These are phyloP conservation scores for Nakaseomyces bracarensis DNA, from an alignment of 1,139 yeast genomes.

Conservation along the genomic window DNA sequence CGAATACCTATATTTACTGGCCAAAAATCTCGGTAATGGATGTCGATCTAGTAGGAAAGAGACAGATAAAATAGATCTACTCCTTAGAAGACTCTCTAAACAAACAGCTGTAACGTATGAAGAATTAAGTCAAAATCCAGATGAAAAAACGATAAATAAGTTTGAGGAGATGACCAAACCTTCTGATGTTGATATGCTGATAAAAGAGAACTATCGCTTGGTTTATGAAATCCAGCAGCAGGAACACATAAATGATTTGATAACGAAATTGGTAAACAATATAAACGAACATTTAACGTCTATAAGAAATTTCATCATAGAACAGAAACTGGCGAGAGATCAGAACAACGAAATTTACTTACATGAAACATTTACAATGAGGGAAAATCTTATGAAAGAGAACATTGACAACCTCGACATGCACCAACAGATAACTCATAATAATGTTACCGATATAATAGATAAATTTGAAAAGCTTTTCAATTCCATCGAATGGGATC, in stretches of 20 bases:
- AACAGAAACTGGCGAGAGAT: conserved; percentile 12
- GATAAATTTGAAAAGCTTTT: conserved; percentile 13
- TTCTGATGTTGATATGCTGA: conserved; percentile 11
- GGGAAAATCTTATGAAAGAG: not conserved
- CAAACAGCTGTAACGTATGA: conserved; percentile 26
- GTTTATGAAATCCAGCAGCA: conserved; percentile 28
- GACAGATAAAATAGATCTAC: conserved; percentile 24
- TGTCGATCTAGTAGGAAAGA: conserved; percentile 22
- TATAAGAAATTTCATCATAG: conserved; percentile 26
- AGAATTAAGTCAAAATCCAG: conserved; percentile 13
- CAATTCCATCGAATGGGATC: conserved; percentile 20
- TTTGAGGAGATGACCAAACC: conserved; percentile 11
- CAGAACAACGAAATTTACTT: conserved; percentile 13
- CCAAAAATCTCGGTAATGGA: conserved; percentile 20
- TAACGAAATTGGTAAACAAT: conserved; percentile 22
- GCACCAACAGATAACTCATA: conserved; percentile 11
- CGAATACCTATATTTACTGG: conserved; percentile 20
- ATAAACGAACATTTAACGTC: conserved; percentile 27
- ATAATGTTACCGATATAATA: conserved; percentile 15
- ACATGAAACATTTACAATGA: conserved; percentile 13
- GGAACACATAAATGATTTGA: conserved; percentile 25
- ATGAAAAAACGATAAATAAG: not conserved
- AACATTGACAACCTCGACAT: conserved; percentile 8
- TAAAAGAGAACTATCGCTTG: conserved; percentile 24
- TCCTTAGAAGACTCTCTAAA: conserved; percentile 27